Evolutionary conservation across 176 grass and related monocot genomes (phyloP).

Genomic region (Zizania latifolia): DNA sequence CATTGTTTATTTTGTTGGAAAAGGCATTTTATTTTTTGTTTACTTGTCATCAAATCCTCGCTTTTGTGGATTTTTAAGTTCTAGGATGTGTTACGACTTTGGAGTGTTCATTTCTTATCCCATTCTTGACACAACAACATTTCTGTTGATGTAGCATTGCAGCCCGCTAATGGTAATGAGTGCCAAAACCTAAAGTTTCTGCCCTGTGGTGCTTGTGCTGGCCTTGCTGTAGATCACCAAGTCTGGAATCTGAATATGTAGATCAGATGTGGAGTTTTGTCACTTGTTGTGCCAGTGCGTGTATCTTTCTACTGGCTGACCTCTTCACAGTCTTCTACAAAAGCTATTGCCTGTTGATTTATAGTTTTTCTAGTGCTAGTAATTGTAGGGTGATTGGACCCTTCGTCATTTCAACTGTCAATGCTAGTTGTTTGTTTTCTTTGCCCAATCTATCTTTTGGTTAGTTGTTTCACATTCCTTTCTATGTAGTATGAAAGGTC

Average conservation of each 20-base stretch:
- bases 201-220: neutral
- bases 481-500: slow-evolving; percentile 16
- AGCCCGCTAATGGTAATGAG: neutral
- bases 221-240: neutral
- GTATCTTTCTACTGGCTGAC: neutral
- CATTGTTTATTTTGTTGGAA: neutral
- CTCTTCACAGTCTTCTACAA: neutral
- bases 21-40: neutral
- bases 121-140: neutral
- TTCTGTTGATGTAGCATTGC: neutral
- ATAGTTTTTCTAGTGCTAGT: slow-evolving; percentile 22
- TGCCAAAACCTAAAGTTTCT: slow-evolving; percentile 4
- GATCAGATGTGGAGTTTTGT: slow-evolving; percentile 13
- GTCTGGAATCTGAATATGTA: slow-evolving; percentile 18
- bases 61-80: slow-evolving; percentile 13
- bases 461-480: slow-evolving; percentile 25
- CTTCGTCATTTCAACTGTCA: slow-evolving; percentile 8
- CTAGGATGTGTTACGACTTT: neutral
- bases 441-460: slow-evolving; percentile 18
- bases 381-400: slow-evolving; percentile 7
- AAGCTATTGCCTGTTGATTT: slow-evolving; percentile 24
- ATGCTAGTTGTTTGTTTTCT: neutral
- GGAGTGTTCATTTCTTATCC: neutral
- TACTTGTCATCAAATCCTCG: neutral
- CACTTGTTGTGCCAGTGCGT: neutral